Evolutionary conservation across 192 early-diverging fungal species (phyloP).

Genomic region (Rhizophagus clarus): DNA sequence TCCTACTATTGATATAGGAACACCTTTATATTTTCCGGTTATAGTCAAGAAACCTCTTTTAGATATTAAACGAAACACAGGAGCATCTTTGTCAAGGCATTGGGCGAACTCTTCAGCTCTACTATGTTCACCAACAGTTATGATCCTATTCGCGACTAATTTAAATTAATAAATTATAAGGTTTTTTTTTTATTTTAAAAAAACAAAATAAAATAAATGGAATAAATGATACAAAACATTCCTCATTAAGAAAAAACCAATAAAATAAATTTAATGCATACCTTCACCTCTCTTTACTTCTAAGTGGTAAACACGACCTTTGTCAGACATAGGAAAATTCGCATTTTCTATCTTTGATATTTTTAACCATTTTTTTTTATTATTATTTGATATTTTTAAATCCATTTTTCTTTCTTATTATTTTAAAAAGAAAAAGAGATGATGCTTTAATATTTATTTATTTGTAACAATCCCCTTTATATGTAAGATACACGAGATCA

Average conservation of each 20-base stretch:
- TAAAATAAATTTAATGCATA: constrained; percentile 2
- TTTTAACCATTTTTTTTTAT: too few species aligned
- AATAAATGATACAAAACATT: too few species aligned
- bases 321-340: constrained; percentile 17
- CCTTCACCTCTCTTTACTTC: constrained; percentile 72
- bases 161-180: too few species aligned
- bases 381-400: too few species aligned
- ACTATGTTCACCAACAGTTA: constrained; percentile 86
- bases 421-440: too few species aligned
- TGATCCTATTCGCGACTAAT: constrained; percentile 77
- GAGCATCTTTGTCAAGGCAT: constrained; percentile 62
- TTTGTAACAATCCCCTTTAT: too few species aligned
- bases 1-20: constrained; percentile 81
- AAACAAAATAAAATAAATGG: background rate
- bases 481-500: too few species aligned
- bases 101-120: constrained; percentile 68
- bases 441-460: too few species aligned
- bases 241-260: too few species aligned
- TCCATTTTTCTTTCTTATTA: too few species aligned
- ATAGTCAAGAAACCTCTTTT: constrained; percentile 84
- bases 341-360: background rate
- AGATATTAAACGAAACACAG: constrained; percentile 47
- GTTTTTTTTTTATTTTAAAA: too few species aligned
- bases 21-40: constrained; percentile 75
- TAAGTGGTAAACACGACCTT: constrained; percentile 56